These are phyloP conservation scores for Cyberlindnera subsufficiens DNA, from an alignment of 805 yeast genomes.

Conservation along the genomic window DNA sequence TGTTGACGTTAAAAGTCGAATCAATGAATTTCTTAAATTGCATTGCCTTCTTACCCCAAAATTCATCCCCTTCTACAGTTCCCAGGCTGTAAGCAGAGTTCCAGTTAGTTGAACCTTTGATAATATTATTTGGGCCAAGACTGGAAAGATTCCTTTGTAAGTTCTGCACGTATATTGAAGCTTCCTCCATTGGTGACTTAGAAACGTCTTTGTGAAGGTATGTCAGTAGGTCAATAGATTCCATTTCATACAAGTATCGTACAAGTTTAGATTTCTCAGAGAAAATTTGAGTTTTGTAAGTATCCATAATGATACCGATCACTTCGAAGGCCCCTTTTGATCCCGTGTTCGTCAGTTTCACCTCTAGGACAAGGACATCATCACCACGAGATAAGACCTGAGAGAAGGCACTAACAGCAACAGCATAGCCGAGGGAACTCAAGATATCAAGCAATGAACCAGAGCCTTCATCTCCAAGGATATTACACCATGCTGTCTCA, in stretches of 20 bases:
- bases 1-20: slow-evolving; percentile 23
- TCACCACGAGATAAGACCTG: slow-evolving; percentile 32
- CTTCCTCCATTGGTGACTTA: slow-evolving; percentile 42
- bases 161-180: slow-evolving; percentile 32
- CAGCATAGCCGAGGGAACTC: slow-evolving; percentile 28
- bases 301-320: slow-evolving; percentile 27
- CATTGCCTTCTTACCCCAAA: slow-evolving; percentile 39
- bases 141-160: slow-evolving; percentile 32
- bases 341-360: slow-evolving; percentile 44
- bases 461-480: slow-evolving; percentile 58
- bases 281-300: slow-evolving; percentile 14
- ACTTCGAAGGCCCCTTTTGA: slow-evolving; percentile 29
- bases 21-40: slow-evolving; percentile 30
- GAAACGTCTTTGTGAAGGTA: slow-evolving; percentile 36
- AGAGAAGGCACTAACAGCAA: slow-evolving; percentile 35
- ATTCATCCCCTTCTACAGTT: slow-evolving; percentile 24
- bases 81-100: slow-evolving; percentile 19
- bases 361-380: slow-evolving; percentile 42
- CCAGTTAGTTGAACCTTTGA: slow-evolving; percentile 35
- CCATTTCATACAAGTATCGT: slow-evolving; percentile 39
- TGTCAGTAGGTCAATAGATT: slow-evolving; percentile 40
- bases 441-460: slow-evolving; percentile 43
- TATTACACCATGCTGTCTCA: slow-evolving; percentile 43
- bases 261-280: slow-evolving; percentile 26
- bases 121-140: slow-evolving; percentile 32